Evolutionary conservation across 306 rosid species (phyloP).

Genomic region (Quercus aquifolioides): DNA sequence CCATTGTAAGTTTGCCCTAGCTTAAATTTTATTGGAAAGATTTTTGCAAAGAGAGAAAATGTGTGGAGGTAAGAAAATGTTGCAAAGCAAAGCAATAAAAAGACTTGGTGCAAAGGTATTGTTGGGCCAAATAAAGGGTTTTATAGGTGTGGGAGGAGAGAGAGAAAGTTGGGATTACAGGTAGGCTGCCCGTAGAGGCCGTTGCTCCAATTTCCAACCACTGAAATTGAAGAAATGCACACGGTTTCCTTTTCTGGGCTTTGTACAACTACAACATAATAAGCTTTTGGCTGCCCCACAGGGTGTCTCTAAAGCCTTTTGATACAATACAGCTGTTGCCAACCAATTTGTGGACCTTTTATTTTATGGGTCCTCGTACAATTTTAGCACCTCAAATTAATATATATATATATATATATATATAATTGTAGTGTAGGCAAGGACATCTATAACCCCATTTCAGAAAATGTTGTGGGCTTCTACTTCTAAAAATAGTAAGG

Average conservation of each 20-base stretch:
- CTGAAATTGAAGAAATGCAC: too few relatives aligned
- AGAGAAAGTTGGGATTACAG: slow-evolving; percentile 10
- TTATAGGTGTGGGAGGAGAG: slow-evolving; percentile 22
- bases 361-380: slow-evolving; percentile 1
- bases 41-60: neutral
- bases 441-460: too few relatives aligned
- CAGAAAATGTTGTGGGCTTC: too few relatives aligned
- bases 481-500: too few relatives aligned
- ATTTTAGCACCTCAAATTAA: too few relatives aligned
- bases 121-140: neutral
- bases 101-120: neutral
- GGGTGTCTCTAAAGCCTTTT: slow-evolving; percentile 25
- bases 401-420: too few relatives aligned
- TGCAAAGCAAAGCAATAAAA: neutral
- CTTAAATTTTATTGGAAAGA: neutral
- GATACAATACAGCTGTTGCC: slow-evolving; percentile 47
- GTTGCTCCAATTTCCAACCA: neutral
- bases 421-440: too few relatives aligned
- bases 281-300: slow-evolving; percentile 19
- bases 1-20: slow-evolving; percentile 22
- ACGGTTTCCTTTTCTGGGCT: neutral
- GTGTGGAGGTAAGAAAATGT: neutral
- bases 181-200: slow-evolving; percentile 21
- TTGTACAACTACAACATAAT: neutral
- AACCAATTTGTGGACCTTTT: slow-evolving; percentile 10